Conservation (phyloP, 768 basidiomycete species). For the Boletus rubescentipes region DNA sequence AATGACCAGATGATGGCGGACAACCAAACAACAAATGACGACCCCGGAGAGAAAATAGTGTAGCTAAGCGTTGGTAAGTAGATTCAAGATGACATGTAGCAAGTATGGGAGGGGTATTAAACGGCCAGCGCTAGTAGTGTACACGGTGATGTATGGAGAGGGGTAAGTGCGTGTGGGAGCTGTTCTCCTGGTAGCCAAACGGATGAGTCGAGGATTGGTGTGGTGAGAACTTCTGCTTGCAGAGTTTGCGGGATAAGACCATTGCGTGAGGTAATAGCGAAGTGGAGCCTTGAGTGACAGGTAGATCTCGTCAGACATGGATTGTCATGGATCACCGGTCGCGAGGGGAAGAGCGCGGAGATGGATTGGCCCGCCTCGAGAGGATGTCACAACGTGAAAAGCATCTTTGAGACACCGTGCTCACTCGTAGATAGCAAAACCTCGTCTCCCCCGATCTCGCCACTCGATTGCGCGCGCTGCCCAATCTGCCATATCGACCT, state of each 20-base stretch:
- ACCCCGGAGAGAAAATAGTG: constrained; percentile 2
- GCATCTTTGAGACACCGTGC: constrained; percentile 4
- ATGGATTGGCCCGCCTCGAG: constrained; percentile 19
- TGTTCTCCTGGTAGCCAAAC: not conserved
- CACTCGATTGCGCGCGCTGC: constrained; percentile 53
- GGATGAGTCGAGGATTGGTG: not conserved
- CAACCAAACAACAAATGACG: constrained; percentile 7
- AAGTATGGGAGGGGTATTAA: constrained; percentile 25
- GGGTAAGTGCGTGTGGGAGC: not conserved
- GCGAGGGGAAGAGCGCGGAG: constrained; percentile 23
- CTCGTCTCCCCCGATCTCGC: constrained; percentile 30
- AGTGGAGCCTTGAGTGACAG: not conserved
- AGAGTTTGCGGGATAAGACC: not conserved
- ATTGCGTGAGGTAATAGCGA: not conserved
- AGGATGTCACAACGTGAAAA: constrained; percentile 9
- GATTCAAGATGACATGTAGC: constrained; percentile 8
- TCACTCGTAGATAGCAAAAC: constrained; percentile 24
- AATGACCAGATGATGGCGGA: constrained; percentile 5
- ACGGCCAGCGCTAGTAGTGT: constrained; percentile 28
- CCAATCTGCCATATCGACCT: constrained; percentile 88
- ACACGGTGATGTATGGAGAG: constrained; percentile 4
- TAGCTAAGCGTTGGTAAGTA: constrained; percentile 11
- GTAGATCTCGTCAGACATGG: constrained; percentile 2
- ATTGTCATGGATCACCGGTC: constrained; percentile 18
- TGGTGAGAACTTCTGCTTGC: not conserved